Evolutionary conservation across 2,329 filamentous ascomycete species (phyloP).

Genomic region (Cladosporium sp.): DNA sequence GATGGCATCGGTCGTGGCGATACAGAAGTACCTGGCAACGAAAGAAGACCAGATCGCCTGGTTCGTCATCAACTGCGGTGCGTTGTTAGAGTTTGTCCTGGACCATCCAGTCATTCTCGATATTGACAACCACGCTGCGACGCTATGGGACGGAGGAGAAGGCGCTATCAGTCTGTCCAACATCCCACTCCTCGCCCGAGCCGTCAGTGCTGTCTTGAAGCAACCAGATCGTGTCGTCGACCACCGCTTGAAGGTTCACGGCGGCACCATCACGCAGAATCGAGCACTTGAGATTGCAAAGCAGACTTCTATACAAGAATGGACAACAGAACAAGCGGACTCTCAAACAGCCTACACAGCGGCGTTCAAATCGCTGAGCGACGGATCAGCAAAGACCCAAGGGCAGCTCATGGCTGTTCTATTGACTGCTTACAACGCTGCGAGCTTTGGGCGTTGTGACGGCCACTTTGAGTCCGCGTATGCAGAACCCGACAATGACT

Average conservation of each 20-base stretch:
- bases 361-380: not conserved
- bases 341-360: not conserved
- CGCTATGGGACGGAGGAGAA: not conserved
- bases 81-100: not conserved
- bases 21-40: not conserved
- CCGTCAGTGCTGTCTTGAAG: not conserved
- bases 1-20: not conserved
- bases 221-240: not conserved
- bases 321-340: not conserved
- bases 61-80: not conserved
- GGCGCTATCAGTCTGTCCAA: not conserved
- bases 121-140: not conserved
- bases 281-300: not conserved
- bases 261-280: slow-evolving; percentile 1
- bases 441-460: not conserved
- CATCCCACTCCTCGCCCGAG: not conserved
- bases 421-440: slow-evolving; percentile 2
- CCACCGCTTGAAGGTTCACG: not conserved
- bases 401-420: not conserved
- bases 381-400: not conserved
- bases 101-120: not conserved
- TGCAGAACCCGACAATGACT: not conserved
- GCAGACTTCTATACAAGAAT: not conserved
- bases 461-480: not conserved
- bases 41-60: not conserved